Conservation (phyloP, 768 basidiomycete species). For the Lenzites betulinus region DNA sequence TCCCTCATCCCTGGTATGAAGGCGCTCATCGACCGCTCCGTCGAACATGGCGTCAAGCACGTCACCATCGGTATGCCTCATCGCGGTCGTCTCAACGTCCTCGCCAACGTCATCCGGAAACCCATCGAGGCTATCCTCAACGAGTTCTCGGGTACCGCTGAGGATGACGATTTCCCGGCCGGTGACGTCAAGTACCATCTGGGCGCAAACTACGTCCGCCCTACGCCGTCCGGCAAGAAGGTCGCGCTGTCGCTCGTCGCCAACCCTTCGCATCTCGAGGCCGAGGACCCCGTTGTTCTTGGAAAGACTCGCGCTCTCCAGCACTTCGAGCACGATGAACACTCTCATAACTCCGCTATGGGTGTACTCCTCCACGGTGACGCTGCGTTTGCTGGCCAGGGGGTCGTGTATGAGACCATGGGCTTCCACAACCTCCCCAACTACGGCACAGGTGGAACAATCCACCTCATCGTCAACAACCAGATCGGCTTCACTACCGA, state of each 20-base stretch:
- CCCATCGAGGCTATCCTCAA: slow-evolving; percentile 97
- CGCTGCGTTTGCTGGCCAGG: slow-evolving; percentile 97
- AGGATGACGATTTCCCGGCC: slow-evolving; percentile 74
- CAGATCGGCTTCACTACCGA: slow-evolving; percentile 99
- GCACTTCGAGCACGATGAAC: slow-evolving; percentile 88
- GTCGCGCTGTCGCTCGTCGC: slow-evolving; percentile 97
- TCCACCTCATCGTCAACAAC: slow-evolving; percentile 98
- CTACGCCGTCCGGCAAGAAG: slow-evolving; percentile 97
- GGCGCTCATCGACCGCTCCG: slow-evolving; percentile 97
- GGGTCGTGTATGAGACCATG: slow-evolving; percentile 99
- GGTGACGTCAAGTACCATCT: slow-evolving; percentile 99
- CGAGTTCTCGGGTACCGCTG: slow-evolving; percentile 82
- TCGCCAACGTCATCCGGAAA: slow-evolving; percentile 98
- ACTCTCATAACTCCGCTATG: slow-evolving; percentile 84
- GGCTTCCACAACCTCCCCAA: slow-evolving; percentile 93
- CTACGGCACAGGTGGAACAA: slow-evolving; percentile 97
- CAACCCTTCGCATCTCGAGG: slow-evolving; percentile 98
- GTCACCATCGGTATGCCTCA: slow-evolving; percentile 99
- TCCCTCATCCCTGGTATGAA: slow-evolving; percentile 99
- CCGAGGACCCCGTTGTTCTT: slow-evolving; percentile 96
- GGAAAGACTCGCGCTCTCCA: slow-evolving; percentile 98
- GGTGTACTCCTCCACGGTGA: slow-evolving; percentile 95
- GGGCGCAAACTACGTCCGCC: slow-evolving; percentile 97
- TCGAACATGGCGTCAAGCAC: slow-evolving; percentile 93
- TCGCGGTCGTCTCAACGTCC: slow-evolving; percentile 96